Conservation (phyloP, 2,329 filamentous ascomycete species). For the Aspergillus ochraceoroseus region DNA sequence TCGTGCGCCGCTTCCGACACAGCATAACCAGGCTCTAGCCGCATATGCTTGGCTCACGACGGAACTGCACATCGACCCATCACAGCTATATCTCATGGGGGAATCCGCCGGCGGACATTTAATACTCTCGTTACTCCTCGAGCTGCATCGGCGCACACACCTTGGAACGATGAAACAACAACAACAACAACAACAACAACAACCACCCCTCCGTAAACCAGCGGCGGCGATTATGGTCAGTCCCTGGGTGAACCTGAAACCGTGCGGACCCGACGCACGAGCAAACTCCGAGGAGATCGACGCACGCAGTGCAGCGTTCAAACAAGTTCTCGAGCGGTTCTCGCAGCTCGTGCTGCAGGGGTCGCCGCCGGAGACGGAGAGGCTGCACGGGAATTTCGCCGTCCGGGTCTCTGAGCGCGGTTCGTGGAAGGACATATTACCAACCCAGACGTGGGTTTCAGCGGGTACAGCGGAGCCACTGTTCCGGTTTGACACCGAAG, state of each 20-base stretch:
- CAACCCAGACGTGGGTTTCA: constrained; percentile 13
- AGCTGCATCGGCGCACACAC: too few relatives aligned
- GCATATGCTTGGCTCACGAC: constrained; percentile 54
- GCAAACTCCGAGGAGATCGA: not conserved
- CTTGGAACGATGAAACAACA: too few relatives aligned
- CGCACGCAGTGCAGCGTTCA: constrained; percentile 9
- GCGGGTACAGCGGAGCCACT: constrained; percentile 15
- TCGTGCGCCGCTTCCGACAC: constrained; percentile 65
- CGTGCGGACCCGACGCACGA: constrained; percentile 6
- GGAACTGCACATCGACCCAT: constrained; percentile 5
- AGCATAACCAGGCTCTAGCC: constrained; percentile 63
- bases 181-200: too few relatives aligned
- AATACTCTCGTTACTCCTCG: constrained; percentile 9
- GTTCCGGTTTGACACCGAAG: constrained; percentile 15
- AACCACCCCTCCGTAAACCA: constrained; percentile 12
- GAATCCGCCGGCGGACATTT: constrained; percentile 17
- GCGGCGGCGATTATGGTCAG: constrained; percentile 12
- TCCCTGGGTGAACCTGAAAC: constrained; percentile 15
- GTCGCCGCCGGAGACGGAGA: not conserved
- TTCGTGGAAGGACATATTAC: constrained; percentile 15
- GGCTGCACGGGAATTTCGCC: constrained; percentile 12
- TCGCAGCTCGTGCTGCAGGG: constrained; percentile 8
- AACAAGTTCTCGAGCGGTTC: constrained; percentile 9
- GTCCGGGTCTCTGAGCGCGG: constrained; percentile 5
- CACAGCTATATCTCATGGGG: constrained; percentile 13